phyloP scores from a whole-genome alignment of 805 yeast genomes.

The Hanseniaspora opuntiae region DNA sequence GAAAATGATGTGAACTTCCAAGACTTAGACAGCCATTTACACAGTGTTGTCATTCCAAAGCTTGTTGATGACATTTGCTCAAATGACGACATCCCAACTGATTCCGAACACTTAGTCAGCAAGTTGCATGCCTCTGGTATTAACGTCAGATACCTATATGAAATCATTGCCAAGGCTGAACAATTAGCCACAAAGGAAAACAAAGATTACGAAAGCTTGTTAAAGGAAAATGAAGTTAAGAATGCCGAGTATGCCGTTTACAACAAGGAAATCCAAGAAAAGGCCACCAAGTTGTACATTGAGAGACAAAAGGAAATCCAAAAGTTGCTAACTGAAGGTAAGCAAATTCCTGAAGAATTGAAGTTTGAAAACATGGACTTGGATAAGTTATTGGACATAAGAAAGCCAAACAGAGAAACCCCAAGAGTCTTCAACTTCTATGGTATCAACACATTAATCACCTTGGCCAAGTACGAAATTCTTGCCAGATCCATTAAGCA shows the following conservation, averaged over 20 bases:
- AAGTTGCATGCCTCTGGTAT: constrained; percentile 70
- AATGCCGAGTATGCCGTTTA: constrained; percentile 26
- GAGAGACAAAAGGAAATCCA: constrained; percentile 26
- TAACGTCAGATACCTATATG: constrained; percentile 77
- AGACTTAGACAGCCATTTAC: constrained; percentile 53
- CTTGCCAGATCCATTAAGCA: constrained; percentile 72
- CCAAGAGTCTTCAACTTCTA: constrained; percentile 26
- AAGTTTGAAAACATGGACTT: constrained; percentile 23
- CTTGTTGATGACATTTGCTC: constrained; percentile 42
- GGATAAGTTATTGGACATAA: constrained; percentile 23
- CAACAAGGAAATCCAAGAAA: constrained; percentile 22
- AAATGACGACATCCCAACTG: constrained; percentile 52
- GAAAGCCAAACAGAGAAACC: constrained; percentile 25
- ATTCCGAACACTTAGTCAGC: constrained; percentile 61
- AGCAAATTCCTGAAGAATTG: constrained; percentile 26
- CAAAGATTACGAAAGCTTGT: constrained; percentile 16
- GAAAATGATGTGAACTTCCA: constrained; percentile 42
- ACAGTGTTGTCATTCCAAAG: constrained; percentile 45
- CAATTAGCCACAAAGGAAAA: constrained; percentile 19
- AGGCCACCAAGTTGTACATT: constrained; percentile 20
- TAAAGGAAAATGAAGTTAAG: constrained; percentile 19
- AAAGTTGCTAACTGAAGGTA: constrained; percentile 23
- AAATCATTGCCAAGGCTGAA: constrained; percentile 25
- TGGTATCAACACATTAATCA: constrained; percentile 34
- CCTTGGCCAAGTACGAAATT: constrained; percentile 46